Evolutionary conservation across 2,329 filamentous ascomycete species (phyloP), one percentile per base, ranked within the genome.

Genomic region (Ustilaginoidea virens): DNA sequence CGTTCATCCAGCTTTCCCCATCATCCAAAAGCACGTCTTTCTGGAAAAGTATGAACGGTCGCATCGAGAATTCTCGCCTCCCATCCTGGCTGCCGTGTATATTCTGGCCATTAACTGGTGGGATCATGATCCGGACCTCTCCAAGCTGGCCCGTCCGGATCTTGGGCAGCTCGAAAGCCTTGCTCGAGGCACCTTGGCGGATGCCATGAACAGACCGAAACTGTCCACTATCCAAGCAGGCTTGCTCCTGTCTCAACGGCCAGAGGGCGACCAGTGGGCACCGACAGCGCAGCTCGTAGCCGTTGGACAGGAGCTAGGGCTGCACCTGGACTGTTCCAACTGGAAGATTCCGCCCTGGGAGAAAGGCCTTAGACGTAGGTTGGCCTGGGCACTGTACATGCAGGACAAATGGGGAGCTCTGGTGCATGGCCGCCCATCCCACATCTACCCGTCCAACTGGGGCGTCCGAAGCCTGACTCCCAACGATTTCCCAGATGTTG

Each of bases 271-370:
- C 42, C 78, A 85, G 29, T 87, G 85, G 72, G 79, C 80, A 1
- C 61, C 87, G 33, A 93, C 85, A 1, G 81, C 81, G 4, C 85
- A 93, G 47, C 58, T 93, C 13, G 82, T 93, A 7, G 85, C 85
- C 14, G 74, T 90, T 23, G 78, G 72, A 1, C 85, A 93, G 49
- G 83, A 93, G 50, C 65, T 94, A 3, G 86, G 86, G 26, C 60
- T 94, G 22, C 85, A 94, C 49, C 71, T 92, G 23, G 83, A 93
- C 52, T 92, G 83, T 55, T 72, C 77, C 5, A 63, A 64, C 29
- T 93, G 86, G 86, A 81, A 81, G 36, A 87, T 93, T 30, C 81
- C 85, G 17, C 65, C 66, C 0, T 93, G 85, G 83, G 85, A 93
- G 51, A 78, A 80, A 41, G 80, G 82, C 0, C 52, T 93, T 33